Evolutionary conservation across 768 basidiomycete genomes (phyloP).

Genomic region (Mycena vitilis): DNA sequence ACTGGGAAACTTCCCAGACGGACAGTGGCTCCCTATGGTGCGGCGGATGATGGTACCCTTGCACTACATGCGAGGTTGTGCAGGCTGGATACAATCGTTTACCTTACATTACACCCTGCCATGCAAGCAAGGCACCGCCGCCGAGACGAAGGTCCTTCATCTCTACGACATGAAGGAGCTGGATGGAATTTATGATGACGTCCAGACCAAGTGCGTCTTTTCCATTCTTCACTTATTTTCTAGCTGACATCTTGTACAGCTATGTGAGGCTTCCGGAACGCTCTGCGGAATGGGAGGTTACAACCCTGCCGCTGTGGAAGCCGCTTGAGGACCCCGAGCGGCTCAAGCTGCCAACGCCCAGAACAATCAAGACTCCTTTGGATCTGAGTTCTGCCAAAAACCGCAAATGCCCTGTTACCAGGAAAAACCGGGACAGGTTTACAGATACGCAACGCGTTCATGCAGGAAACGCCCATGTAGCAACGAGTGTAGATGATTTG

Average conservation of each 20-base stretch:
- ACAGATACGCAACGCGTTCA: neutral
- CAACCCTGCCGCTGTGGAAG: neutral
- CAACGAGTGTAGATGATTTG: neutral
- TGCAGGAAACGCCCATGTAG: neutral
- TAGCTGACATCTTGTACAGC: neutral
- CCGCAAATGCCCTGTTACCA: neutral
- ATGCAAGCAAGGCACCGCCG: neutral
- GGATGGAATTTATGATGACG: neutral
- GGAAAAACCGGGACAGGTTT: neutral
- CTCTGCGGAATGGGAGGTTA: neutral
- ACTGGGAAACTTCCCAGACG: neutral
- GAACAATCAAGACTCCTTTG: neutral
- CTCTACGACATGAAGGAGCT: neutral
- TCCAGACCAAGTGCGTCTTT: constrained; percentile 9
- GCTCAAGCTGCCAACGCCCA: neutral
- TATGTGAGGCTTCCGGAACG: neutral
- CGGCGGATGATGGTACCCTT: neutral
- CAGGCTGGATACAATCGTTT: neutral
- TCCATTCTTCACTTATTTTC: too few species aligned
- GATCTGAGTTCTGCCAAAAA: neutral
- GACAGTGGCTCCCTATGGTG: constrained; percentile 4
- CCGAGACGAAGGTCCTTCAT: neutral
- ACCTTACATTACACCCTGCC: neutral
- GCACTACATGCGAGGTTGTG: neutral
- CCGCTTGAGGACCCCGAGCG: neutral